Percentiles rank a stretch among this genome's conserved stretches.
Evolutionary conservation across 306 rosid species (phyloP).

Genomic region (Notholithocarpus densiflorus): DNA sequence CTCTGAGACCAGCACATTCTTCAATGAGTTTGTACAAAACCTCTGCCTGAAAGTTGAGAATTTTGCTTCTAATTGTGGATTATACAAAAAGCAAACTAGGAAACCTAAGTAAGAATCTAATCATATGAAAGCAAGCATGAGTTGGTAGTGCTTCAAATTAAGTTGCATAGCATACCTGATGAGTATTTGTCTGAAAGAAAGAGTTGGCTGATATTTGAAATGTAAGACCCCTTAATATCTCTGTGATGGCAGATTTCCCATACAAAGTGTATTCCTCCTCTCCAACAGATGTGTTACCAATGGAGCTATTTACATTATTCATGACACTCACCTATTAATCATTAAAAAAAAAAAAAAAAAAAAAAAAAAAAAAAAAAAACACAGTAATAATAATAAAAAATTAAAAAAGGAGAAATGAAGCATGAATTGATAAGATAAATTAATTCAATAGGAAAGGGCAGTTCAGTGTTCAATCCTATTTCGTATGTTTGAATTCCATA

Average conservation of each 20-base stretch:
- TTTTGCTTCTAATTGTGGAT: conserved; percentile 11
- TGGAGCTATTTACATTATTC: conserved; percentile 84
- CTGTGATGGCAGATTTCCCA: conserved; percentile 86
- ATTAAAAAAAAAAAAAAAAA: not conserved
- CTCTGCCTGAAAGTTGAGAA: conserved; percentile 65
- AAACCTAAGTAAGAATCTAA: conserved; percentile 21
- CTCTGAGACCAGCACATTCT: conserved; percentile 76
- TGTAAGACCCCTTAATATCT: conserved; percentile 75
- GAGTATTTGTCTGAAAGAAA: conserved; percentile 92
- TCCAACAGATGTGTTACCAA: conserved; percentile 92
- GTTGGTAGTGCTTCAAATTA: not conserved
- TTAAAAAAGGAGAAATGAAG: not conserved
- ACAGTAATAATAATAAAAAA: not conserved
- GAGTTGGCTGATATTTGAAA: conserved; percentile 98
- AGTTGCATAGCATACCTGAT: conserved; percentile 55
- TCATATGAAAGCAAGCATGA: not conserved
- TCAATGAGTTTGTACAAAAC: conserved; percentile 79
- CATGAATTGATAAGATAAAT: conserved; percentile 5
- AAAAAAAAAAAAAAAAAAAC: not conserved
- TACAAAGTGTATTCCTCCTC: conserved; percentile 81
- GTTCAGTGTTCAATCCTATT: too few relatives aligned
- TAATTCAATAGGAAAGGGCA: not conserved
- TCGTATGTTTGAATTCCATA: too few relatives aligned
- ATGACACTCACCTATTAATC: conserved; percentile 69
- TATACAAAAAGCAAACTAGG: conserved; percentile 12